Evolutionary conservation across 139 green algal species (phyloP).

Genomic region (Tetradesmus lagerheimii): DNA sequence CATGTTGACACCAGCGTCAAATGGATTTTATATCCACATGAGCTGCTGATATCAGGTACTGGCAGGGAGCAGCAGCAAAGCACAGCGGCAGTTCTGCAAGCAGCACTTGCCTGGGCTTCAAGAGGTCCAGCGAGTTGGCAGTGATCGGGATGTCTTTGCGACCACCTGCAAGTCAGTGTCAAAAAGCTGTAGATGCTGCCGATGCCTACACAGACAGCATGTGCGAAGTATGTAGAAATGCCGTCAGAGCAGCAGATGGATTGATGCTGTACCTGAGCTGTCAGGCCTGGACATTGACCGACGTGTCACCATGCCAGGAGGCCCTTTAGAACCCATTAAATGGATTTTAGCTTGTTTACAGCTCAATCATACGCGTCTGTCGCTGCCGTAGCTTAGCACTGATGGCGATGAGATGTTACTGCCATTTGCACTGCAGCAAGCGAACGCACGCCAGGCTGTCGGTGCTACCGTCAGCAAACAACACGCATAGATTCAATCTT

Average conservation of each 20-base stretch:
- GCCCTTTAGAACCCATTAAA: not conserved
- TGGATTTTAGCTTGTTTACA: too few species aligned
- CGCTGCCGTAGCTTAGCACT: too few species aligned
- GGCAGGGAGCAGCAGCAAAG: not conserved
- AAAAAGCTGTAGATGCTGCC: not conserved
- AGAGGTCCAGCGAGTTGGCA: not conserved
- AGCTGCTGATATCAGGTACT: too few species aligned
- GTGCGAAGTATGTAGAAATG: not conserved
- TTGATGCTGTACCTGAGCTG: not conserved
- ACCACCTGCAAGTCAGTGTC: not conserved
- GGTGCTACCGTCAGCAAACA: too few species aligned
- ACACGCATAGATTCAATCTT: too few species aligned
- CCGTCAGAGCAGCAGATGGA: not conserved
- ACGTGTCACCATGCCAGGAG: not conserved
- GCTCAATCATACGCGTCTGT: too few species aligned
- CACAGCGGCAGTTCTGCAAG: constrained; percentile 12
- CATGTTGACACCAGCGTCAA: too few species aligned
- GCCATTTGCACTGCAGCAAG: too few species aligned
- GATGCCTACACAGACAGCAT: not conserved
- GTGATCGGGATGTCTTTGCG: constrained; percentile 23
- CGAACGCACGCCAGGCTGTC: too few species aligned
- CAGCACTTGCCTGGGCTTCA: constrained; percentile 38
- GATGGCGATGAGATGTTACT: not conserved
- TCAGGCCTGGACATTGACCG: constrained; percentile 9
- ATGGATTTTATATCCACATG: too few species aligned